Conservation (phyloP, 805 yeast species). For the Yamadazyma paraphyllophila region DNA sequence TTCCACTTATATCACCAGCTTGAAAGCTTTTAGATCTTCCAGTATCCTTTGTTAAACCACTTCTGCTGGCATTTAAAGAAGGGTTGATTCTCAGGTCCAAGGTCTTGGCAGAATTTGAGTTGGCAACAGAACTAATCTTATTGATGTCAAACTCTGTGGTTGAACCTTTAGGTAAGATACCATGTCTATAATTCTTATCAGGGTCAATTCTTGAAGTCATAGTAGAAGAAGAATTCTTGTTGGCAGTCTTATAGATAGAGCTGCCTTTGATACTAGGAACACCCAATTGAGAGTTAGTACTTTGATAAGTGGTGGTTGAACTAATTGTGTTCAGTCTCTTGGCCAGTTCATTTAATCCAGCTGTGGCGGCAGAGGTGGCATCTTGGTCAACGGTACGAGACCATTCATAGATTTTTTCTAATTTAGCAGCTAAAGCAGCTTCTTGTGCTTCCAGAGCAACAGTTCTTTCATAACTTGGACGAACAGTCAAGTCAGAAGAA, state of each 20-base stretch:
- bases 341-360: slow-evolving; percentile 17
- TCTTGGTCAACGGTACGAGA: slow-evolving; percentile 44
- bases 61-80: slow-evolving; percentile 34
- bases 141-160: slow-evolving; percentile 28
- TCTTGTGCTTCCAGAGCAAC: slow-evolving; percentile 62
- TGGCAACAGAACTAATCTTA: slow-evolving; percentile 35
- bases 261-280: slow-evolving; percentile 29
- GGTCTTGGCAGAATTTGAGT: slow-evolving; percentile 37
- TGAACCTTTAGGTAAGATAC: slow-evolving; percentile 29
- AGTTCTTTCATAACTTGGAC: slow-evolving; percentile 59
- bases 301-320: slow-evolving; percentile 18
- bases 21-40: slow-evolving; percentile 33
- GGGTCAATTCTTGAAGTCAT: slow-evolving; percentile 49
- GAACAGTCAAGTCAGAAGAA: slow-evolving; percentile 58
- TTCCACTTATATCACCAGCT: slow-evolving; percentile 45
- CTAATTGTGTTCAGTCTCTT: slow-evolving; percentile 12
- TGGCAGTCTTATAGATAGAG: slow-evolving; percentile 32
- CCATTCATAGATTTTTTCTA: slow-evolving; percentile 48
- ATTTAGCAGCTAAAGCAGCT: slow-evolving; percentile 53
- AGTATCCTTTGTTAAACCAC: slow-evolving; percentile 36
- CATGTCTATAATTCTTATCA: slow-evolving; percentile 32
- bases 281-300: slow-evolving; percentile 24
- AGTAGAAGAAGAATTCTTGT: slow-evolving; percentile 40
- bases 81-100: slow-evolving; percentile 44
- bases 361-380: slow-evolving; percentile 50